Base-by-base conservation (phyloP, 1,139 yeast genomes). In the Pichia kudriavzevii region DNA sequence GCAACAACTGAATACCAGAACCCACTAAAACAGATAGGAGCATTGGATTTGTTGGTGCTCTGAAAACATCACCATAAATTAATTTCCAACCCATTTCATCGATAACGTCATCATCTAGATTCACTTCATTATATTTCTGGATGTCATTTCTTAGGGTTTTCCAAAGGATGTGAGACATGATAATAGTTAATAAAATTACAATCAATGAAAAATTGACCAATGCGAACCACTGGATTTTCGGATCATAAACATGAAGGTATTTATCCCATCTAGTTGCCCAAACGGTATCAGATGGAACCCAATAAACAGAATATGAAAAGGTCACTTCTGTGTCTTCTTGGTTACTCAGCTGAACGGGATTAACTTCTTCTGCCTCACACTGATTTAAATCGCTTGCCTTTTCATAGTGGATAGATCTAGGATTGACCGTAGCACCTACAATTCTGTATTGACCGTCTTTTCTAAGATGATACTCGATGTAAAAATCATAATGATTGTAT, bases 241-340 rank as follows among this genome's bases (percentile, higher is more conserved):
- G 94, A 56, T 85, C 94, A 55, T 79, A 81, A 24, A 82, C 93
- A 52, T 85, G 94, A 52, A 91, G 69, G 57, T 91, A 91, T 59
- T 85, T 84, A 59, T 91, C 98, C 99, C 99, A 91, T 64, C 99
- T 78, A 1, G 97, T 91, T 22, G 97, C 97, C 98, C 97, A 91
- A 9, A 79, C 76, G 11, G 93, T 83, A 11, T 63, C 64, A 12
- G 94, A 80, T 39, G 71, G 70, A 21, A 63, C 58, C 69, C 91
- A 91, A 23, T 58, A 60, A 22, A 79, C 80, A 4, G 81, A 73
- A 53, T 79, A 79, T 14, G 81, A 66, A 58, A 73, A 79, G 5
- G 63, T 54, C 24, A 77, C 80, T 8, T 51, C 48, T 10, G 70
- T 65, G 10, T 51, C 54, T 9, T 51, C 53, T 12, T 59, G 59